Percentiles rank a stretch among this genome's conserved stretches.
Conservation (phyloP, 345 rosid genomes). For the Clarkia xantiana region DNA sequence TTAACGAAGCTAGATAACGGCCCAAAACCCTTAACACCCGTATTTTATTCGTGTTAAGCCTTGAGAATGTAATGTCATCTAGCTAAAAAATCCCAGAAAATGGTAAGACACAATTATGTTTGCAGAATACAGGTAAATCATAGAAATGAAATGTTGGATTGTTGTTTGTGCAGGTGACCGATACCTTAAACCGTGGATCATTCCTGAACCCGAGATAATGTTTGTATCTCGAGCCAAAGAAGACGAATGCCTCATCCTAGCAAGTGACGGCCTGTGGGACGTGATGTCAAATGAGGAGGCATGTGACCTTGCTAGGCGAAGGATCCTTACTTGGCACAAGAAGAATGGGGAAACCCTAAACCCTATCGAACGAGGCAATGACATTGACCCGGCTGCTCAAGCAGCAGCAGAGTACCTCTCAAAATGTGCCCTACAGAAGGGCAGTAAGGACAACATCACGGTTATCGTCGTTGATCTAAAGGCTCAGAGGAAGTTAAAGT, state of each 20-base stretch:
- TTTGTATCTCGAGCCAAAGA: conserved; percentile 9
- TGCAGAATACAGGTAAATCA: background rate
- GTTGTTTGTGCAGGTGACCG: conserved; percentile 17
- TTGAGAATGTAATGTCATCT: too few relatives aligned
- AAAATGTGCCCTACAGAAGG: conserved; percentile 66
- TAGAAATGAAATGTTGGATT: background rate
- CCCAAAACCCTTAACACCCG: too few relatives aligned
- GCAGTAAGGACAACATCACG: conserved; percentile 81
- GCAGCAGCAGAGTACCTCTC: conserved; percentile 85
- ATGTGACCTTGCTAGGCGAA: conserved; percentile 15
- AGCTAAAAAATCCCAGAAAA: background rate
- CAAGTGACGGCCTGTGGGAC: conserved; percentile 32
- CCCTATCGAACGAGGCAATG: conserved; percentile 29
- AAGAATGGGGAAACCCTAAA: conserved; percentile 33
- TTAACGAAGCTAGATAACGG: too few relatives aligned
- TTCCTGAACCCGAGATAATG: conserved; percentile 20
- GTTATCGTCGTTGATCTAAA: conserved; percentile 79
- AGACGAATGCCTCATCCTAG: conserved; percentile 20
- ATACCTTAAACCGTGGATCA: conserved; percentile 16
- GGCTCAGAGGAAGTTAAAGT: conserved; percentile 86
- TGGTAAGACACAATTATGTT: background rate
- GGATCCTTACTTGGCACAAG: conserved; percentile 74
- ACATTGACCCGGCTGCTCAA: conserved; percentile 66
- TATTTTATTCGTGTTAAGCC: too few relatives aligned
- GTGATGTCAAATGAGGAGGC: conserved; percentile 22